These are phyloP conservation scores for Magnusiomyces suaveolens DNA, from an alignment of 1,139 yeast genomes.

Conservation along the genomic window DNA sequence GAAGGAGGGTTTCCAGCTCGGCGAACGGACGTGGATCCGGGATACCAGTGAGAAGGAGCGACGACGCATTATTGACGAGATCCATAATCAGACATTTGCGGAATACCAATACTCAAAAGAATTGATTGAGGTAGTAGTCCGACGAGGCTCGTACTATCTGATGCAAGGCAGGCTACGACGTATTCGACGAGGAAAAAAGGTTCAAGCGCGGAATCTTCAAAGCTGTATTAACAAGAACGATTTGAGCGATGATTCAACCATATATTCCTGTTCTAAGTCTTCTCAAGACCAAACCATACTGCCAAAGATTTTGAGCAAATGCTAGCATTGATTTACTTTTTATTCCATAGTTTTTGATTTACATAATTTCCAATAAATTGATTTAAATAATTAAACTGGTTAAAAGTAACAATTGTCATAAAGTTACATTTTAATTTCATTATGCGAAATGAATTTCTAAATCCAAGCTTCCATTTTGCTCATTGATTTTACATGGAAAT, in stretches of 20 bases:
- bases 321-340: no score
- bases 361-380: no score
- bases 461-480: no score
- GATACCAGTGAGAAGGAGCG: conserved; percentile 55
- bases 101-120: conserved; percentile 45
- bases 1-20: conserved; percentile 57
- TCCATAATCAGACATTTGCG: conserved; percentile 40
- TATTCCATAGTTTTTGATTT: no score
- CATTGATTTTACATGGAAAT: no score
- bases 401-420: no score
- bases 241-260: no score
- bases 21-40: conserved; percentile 72
- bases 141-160: conserved; percentile 68
- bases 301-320: no score
- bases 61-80: conserved; percentile 39
- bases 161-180: conserved; percentile 74
- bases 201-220: neutral
- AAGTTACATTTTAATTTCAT: no score
- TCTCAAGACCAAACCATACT: neutral
- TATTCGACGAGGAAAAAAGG: conserved; percentile 41
- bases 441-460: no score
- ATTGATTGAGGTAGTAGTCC: conserved; percentile 56
- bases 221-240: neutral
- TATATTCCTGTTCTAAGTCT: no score
- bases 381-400: no score